These are phyloP conservation scores for Scutellaria minor DNA, from an alignment of 257 asterid species.

Conservation along the genomic window DNA sequence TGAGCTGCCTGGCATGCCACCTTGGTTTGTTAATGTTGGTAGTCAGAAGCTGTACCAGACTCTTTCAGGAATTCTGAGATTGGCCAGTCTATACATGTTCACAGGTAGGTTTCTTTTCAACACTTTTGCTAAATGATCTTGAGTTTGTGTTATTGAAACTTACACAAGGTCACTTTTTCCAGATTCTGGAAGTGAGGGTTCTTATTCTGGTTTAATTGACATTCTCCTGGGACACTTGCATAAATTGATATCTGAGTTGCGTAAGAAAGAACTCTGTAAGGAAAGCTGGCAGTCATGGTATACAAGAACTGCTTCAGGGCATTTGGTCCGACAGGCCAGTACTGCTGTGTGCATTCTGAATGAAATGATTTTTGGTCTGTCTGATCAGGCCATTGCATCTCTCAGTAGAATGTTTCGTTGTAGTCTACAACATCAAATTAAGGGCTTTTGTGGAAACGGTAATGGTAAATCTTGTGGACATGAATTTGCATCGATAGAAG, in stretches of 20 bases:
- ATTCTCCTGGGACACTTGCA: slow-evolving; percentile 81
- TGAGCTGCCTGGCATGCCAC: slow-evolving; percentile 88
- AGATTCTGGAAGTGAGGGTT: slow-evolving; percentile 72
- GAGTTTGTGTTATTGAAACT: slow-evolving; percentile 22
- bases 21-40: slow-evolving; percentile 80
- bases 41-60: slow-evolving; percentile 76
- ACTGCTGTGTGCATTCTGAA: slow-evolving; percentile 85
- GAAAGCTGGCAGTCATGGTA: slow-evolving; percentile 95
- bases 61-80: slow-evolving; percentile 83
- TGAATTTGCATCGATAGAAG: slow-evolving; percentile 42
- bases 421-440: slow-evolving; percentile 35
- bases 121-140: slow-evolving; percentile 30
- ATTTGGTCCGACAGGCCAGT: slow-evolving; percentile 87
- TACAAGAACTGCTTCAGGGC: slow-evolving; percentile 74
- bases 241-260: slow-evolving; percentile 68
- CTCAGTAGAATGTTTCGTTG: slow-evolving; percentile 53
- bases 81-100: slow-evolving; percentile 69
- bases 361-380: slow-evolving; percentile 87
- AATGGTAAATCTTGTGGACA: slow-evolving; percentile 36
- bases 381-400: slow-evolving; percentile 61
- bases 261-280: slow-evolving; percentile 57
- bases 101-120: slow-evolving; percentile 60
- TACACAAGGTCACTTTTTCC: slow-evolving; percentile 38
- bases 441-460: slow-evolving; percentile 36
- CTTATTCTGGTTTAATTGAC: slow-evolving; percentile 69